phyloP scores from a whole-genome alignment of 23 red algal genomes.

The Chondrus crispus region DNA sequence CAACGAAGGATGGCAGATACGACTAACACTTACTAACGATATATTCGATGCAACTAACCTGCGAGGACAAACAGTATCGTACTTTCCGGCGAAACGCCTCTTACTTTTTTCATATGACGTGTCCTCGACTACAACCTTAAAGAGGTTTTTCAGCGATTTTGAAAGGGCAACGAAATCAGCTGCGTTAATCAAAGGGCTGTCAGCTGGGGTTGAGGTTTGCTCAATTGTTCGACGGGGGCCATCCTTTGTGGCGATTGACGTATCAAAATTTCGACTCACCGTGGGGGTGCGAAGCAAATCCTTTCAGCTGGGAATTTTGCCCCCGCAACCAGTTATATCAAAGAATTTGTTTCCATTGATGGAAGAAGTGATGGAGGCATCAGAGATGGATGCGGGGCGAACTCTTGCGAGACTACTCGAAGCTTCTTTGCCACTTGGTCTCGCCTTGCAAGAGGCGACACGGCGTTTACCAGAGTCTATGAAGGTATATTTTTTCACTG shows the following conservation, averaged over 20 bases:
- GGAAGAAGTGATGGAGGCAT: background rate
- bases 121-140: background rate
- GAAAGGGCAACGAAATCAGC: slow-evolving; percentile 30
- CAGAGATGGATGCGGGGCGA: background rate
- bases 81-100: background rate
- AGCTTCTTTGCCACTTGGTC: background rate
- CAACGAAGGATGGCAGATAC: slow-evolving; percentile 41
- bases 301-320: background rate
- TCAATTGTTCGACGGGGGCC: background rate
- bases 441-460: no score
- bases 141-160: slow-evolving; percentile 11
- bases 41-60: slow-evolving; percentile 39
- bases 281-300: background rate
- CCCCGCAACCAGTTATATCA: background rate
- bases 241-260: slow-evolving; percentile 1
- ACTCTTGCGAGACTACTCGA: background rate
- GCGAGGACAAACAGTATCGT: slow-evolving; percentile 7
- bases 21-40: slow-evolving; percentile 59
- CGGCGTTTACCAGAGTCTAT: no score
- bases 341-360: background rate
- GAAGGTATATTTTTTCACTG: no score
- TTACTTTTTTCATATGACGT: slow-evolving; percentile 28
- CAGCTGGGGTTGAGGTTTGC: background rate
- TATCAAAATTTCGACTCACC: background rate
- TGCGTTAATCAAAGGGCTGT: slow-evolving; percentile 12